Evolutionary conservation across 345 rosid species (phyloP), one percentile per base, ranked within the genome.

Genomic region (Aethionema arabicum): DNA sequence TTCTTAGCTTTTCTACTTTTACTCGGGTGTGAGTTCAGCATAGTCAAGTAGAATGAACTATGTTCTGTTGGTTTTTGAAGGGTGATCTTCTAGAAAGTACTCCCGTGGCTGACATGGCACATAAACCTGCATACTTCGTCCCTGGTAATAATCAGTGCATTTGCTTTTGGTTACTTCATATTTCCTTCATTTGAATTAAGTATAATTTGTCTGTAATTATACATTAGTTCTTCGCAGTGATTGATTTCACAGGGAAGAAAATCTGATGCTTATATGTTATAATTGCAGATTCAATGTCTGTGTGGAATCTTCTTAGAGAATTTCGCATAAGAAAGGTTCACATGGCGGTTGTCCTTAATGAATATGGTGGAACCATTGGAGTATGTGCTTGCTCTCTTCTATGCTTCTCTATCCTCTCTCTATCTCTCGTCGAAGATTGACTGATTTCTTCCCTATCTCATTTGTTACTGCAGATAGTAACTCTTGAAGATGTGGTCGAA

Each of bases 221-320:
- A 29, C 7, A 8, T 6, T 10, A 44, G 14, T 56, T 36, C 32
- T 50, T 13, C 44, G 7, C 30, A 46, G 10, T 16, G 47, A 27
- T 40, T 59, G 21, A 49, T 16, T 59, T 60, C 57, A 46, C 38
- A 29, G 11, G 29, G 63, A 57, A 49, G 45, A 56, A 39, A 33
- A 61, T 37, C 41, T 21, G 7, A 39, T 21, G 57, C 21, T n/a
- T 49, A 47, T 35, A 42, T 45, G 58, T 72, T 53, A 51, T 47
- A 35, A 63, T 69, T 79, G 78, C 90, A 87, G 99, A 93, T 85
- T 90, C 99, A 58, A 93, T 93, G 99, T 87, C 95, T 32, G 99
- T 93, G 73, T 90, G 99, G 97, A 90, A 93, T 80, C 99, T 93
- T 78, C 96, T 93, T 49, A 84, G 97, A 77, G 99, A 93, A 77